Evolutionary conservation across 805 yeast genomes (phyloP), one percentile per base, ranked within the genome.

Genomic region (Blastobotrys peoriensis): DNA sequence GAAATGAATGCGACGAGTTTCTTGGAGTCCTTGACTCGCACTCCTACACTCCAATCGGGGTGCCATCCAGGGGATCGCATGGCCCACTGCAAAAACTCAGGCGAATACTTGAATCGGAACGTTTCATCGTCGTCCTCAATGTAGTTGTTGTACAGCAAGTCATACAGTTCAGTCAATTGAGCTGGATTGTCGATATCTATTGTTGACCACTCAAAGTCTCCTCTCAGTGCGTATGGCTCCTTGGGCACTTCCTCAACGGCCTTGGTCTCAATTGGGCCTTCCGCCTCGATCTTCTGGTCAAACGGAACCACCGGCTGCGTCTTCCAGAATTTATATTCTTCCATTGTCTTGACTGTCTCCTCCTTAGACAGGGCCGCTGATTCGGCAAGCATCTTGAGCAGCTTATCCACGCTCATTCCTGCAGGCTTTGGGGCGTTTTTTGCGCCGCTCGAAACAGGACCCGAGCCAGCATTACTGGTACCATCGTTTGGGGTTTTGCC

Each of bases 251-350:
- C 88, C 3, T 65, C 83, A 2, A 89, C 80, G 0, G 78, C 79
- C 60, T 86, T 86, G 5, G 57, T 40, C 55, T 88, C 94, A 52
- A 89, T 86, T 5, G 95, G 91, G 0, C 96, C 96, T 58, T 87
- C 95, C 8, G 69, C 62, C 4, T 67, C 71, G 37, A 83, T 71
- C 36, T 69, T 62, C 57, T 83, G 93, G 59, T 85, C 85, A 51
- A 89, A 79, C 23, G 71, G 71, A 5, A 88, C 76, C 17, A 93
- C 98, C 0, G 98, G 98, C 66, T 93, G 98, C 2, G 98, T 93
- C 59, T 84, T 86, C 98, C 98, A 93, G 67, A 93, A 93, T 67
- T 85, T 86, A 70, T 89, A 86, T 59, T 89, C 95, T 42, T 84
- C 79, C 85, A 88, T 87, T 18, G 80, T 51, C 51, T 67, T 66